Evolutionary conservation across 2,329 filamentous ascomycete genomes (phyloP).

Genomic region (Fusarium napiforme): DNA sequence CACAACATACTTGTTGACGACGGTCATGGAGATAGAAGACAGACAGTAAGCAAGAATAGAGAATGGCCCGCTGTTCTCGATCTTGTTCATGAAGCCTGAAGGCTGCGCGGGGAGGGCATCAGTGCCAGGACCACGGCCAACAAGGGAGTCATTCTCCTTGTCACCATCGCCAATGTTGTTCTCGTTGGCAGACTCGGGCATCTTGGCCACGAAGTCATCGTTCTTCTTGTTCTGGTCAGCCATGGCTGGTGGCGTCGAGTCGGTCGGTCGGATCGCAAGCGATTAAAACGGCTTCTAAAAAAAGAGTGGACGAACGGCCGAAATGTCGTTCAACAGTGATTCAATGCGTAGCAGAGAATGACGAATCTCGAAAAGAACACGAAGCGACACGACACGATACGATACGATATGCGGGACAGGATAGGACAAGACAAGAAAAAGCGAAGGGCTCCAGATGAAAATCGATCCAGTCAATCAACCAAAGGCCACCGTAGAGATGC

Average conservation of each 20-base stretch:
- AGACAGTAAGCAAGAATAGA: slow-evolving; percentile 92
- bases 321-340: slow-evolving; percentile 33
- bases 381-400: slow-evolving; percentile 4
- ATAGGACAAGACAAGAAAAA: slow-evolving; percentile 5
- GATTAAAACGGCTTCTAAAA: slow-evolving; percentile 10
- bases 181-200: slow-evolving; percentile 28
- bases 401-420: slow-evolving; percentile 4
- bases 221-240: slow-evolving; percentile 39
- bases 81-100: slow-evolving; percentile 46
- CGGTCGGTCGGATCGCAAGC: slow-evolving; percentile 14
- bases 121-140: slow-evolving; percentile 34
- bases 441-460: slow-evolving; percentile 20
- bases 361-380: slow-evolving; percentile 9
- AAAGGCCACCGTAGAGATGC: slow-evolving; percentile 28
- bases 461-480: slow-evolving; percentile 29
- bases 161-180: slow-evolving; percentile 34
- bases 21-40: slow-evolving; percentile 97
- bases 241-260: slow-evolving; percentile 16
- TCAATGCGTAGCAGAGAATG: slow-evolving; percentile 12
- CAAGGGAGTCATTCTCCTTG: slow-evolving; percentile 37
- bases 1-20: slow-evolving; percentile 99
- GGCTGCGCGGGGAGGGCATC: slow-evolving; percentile 28
- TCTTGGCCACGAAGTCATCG: slow-evolving; percentile 37
- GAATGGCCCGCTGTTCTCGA: slow-evolving; percentile 80
- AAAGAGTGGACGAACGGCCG: slow-evolving; percentile 41